Base-by-base conservation (phyloP, 2,329 filamentous ascomycete genomes). In the Aspergillus fumigatiaffinis region DNA sequence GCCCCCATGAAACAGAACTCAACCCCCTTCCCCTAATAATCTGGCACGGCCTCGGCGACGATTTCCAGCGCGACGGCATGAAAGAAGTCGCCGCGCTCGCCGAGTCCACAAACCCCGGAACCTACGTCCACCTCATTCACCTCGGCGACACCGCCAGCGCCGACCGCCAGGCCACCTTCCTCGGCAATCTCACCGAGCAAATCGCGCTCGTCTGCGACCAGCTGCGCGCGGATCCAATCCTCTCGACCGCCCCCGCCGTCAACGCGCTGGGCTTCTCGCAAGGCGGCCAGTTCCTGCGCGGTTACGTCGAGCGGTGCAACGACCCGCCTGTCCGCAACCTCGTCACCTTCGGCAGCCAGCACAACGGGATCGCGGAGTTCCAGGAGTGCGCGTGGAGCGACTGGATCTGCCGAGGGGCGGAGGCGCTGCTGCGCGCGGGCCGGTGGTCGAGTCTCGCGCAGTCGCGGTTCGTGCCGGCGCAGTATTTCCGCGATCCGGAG, bases 231-330 rank as follows among this genome's bases (percentile, higher is more conserved):
- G 85, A 97, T 71, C 88, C 88, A 1, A 90, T 96, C 72, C 84
- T 97, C 17, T 88, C 88, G 56, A 90, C 88, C 6, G 90, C 90
- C 0, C 89, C 90, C 0, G 91, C 88, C 61, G 82, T 97, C 70
- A 94, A 97, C 75, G 93, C 92, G 35, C 78, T 99, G 38, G 94
- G 94, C 28, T 97, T 99, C 80, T 94, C 90, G 14, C 94, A 99
- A 75, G 94, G 94, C 61, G 94, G 94, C 1, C 91, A 96, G 73
- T 97, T 99, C 78, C 83, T 99, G n/a, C 87, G 94, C 58, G 94
- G 84, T 25, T 92, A 96, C 72, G 80, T 96, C 62, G 87, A 99
- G 80, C 84, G 91, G 47, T 99, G 94, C 80, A 94, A 92, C 73
- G 69, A 67, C 35, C 87, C 91, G 0, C 87, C 85, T 3, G 84